Evolutionary conservation across 345 rosid genomes (phyloP).

Genomic region (Durio zibethinus): DNA sequence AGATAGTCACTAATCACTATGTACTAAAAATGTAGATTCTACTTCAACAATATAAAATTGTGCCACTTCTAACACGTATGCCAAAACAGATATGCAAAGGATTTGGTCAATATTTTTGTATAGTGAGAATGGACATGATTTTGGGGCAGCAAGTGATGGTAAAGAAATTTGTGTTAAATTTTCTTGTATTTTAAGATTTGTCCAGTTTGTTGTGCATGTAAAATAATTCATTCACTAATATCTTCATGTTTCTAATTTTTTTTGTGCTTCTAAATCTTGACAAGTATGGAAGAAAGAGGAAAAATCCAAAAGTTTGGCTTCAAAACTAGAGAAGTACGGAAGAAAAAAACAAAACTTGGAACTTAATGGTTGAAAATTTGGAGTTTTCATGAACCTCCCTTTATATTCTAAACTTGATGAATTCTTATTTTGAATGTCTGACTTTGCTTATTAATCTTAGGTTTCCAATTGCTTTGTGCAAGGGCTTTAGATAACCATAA

Average conservation of each 20-base stretch:
- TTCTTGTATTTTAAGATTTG: constrained; percentile 7
- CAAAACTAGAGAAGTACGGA: neutral
- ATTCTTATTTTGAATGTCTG: neutral
- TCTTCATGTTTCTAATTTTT: constrained; percentile 1
- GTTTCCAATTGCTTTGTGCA: neutral
- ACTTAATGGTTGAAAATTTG: neutral
- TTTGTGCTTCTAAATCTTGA: neutral
- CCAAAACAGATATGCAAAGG: constrained; percentile 79
- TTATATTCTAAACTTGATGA: neutral
- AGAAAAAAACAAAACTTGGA: neutral
- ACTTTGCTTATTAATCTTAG: neutral
- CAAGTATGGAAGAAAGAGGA: neutral
- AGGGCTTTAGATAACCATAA: neutral
- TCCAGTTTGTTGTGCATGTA: neutral
- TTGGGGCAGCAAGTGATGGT: constrained; percentile 99
- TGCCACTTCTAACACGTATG: constrained; percentile 19
- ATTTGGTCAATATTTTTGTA: constrained; percentile 77
- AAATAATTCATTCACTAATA: neutral
- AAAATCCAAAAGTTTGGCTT: neutral
- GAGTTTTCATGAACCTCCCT: neutral
- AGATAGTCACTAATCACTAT: constrained; percentile 23
- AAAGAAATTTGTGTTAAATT: neutral
- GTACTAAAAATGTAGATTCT: constrained; percentile 6
- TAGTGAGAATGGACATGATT: constrained; percentile 76
- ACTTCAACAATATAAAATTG: neutral